Evolutionary conservation across 371 early-diverging fungal genomes (phyloP).

Genomic region (Syncephalis fuscata): DNA sequence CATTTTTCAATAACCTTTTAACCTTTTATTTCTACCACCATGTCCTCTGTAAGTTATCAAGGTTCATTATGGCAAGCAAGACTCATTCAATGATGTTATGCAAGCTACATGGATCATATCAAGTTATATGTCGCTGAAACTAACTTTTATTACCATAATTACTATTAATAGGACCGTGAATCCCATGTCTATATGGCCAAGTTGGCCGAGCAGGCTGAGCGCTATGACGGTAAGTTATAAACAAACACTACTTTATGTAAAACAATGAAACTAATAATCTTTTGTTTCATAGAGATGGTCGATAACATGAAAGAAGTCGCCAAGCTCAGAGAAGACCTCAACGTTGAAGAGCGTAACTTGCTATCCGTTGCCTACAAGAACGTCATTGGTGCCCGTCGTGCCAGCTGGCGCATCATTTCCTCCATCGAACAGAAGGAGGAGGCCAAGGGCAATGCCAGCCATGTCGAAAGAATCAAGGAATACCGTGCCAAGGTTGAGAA

Average conservation of each 20-base stretch:
- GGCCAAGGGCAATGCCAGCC: slow-evolving; percentile 43
- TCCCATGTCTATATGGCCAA: slow-evolving; percentile 73
- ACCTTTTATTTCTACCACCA: too few species aligned
- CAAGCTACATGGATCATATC: too few species aligned
- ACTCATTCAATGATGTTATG: too few species aligned
- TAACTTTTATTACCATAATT: too few species aligned
- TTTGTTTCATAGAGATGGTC: slow-evolving; percentile 51
- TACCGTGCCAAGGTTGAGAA: slow-evolving; percentile 60
- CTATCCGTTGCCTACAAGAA: slow-evolving; percentile 97
- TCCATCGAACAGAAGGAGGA: slow-evolving; percentile 88
- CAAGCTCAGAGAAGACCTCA: slow-evolving; percentile 33
- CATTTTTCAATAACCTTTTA: too few species aligned
- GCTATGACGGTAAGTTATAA: slow-evolving; percentile 95
- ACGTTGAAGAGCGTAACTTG: slow-evolving; percentile 86
- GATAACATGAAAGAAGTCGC: slow-evolving; percentile 52
- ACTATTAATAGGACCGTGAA: slow-evolving; percentile 20
- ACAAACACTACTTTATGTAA: not conserved
- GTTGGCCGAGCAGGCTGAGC: slow-evolving; percentile 97
- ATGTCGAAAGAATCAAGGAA: slow-evolving; percentile 47
- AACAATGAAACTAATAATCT: slow-evolving; percentile 6
- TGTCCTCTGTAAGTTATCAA: too few species aligned
- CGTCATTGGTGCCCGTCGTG: slow-evolving; percentile 89
- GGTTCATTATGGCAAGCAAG: too few species aligned
- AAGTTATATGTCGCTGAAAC: too few species aligned
- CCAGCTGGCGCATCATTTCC: slow-evolving; percentile 89